Base-by-base conservation (phyloP, 306 rosid species). In the Quercus alba region DNA sequence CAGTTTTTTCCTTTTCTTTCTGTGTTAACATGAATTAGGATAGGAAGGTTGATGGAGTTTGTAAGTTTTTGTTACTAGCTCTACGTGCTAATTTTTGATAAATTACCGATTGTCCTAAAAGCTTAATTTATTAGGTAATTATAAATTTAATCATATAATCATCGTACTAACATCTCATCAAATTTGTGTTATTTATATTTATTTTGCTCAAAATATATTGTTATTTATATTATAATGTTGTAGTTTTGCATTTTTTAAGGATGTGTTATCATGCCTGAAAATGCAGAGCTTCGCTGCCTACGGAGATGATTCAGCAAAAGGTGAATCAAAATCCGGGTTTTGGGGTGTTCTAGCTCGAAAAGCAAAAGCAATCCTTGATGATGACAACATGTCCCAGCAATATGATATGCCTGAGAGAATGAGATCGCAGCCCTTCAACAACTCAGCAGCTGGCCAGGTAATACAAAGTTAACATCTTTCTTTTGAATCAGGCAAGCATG, bases 331-430 rank as follows among this genome's bases (percentile, higher is more conserved):
- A 79, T 72, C 90, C 1, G 97, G 99, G 75, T 93, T 95, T 72
- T 93, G 99, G 99, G 97, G 97, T 26, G 91, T 90, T 10, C 80
- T 95, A 58, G 94, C 97, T 20, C 90, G 92, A 61, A 93, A 91
- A 75, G 98, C 99, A 6, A 93, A 91, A 86, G 89, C 98, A 79
- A 93, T 95, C 69, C 80, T 93, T 21, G 99, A 95, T 30, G 98
- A 95, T 19, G 94, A 88, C 55, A 75, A 81, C 75, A 62, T 83
- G 21, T 23, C 71, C 51, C 80, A 66, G 44, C 84, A 82, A 44
- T 59, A 46, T 54, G 84, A 81, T 20, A 56, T 7, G 72, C 62
- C 78, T 1, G 82, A 87, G 58, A 57, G 78, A 33, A 70, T 80
- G 59, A 74, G 83, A 78, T 86, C 94, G 15, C 72, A 58, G 64